A percentile compares a stretch with the other conserved stretches of the same genome.
These are phyloP conservation scores for Aspergillus ellipticus DNA, from an alignment of 495 filamentous ascomycete genomes.

Conservation along the genomic window DNA sequence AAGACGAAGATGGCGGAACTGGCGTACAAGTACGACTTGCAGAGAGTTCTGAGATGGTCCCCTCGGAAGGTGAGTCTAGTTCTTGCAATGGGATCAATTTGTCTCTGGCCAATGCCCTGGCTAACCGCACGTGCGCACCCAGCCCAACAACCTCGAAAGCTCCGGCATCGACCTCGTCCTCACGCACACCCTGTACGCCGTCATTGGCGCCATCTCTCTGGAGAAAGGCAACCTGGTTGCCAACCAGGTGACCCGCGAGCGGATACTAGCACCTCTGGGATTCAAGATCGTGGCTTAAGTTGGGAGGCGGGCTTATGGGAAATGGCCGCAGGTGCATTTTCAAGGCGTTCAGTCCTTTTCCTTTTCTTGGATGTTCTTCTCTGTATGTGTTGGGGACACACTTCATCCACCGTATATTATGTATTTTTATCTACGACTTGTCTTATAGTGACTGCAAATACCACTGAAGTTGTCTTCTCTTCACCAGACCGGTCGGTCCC, in stretches of 20 bases:
- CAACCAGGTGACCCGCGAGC: conserved; percentile 67
- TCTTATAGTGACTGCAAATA: conserved; percentile 18
- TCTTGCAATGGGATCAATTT: neutral
- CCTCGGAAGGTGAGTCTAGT: conserved; percentile 63
- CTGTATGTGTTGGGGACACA: conserved; percentile 18
- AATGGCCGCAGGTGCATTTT: conserved; percentile 38
- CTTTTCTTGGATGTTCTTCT: conserved; percentile 19
- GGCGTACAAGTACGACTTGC: conserved; percentile 64
- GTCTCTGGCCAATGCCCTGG: neutral
- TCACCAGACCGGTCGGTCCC: neutral
- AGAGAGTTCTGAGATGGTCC: conserved; percentile 78
- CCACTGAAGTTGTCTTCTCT: conserved; percentile 12
- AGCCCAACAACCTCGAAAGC: conserved; percentile 65
- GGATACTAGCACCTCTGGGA: conserved; percentile 60
- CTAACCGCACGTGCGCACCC: conserved; percentile 6
- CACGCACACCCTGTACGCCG: conserved; percentile 72
- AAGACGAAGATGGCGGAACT: conserved; percentile 61
- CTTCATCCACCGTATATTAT: conserved; percentile 16
- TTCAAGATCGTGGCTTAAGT: conserved; percentile 31
- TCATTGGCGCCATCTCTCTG: conserved; percentile 82
- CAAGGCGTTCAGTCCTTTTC: conserved; percentile 32
- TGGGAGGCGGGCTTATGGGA: conserved; percentile 17
- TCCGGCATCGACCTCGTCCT: conserved; percentile 74
- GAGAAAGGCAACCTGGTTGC: conserved; percentile 81
- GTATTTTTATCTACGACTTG: conserved; percentile 22